phyloP scores from a whole-genome alignment of 768 basidiomycete species.

The Pulveroboletus sp. region DNA sequence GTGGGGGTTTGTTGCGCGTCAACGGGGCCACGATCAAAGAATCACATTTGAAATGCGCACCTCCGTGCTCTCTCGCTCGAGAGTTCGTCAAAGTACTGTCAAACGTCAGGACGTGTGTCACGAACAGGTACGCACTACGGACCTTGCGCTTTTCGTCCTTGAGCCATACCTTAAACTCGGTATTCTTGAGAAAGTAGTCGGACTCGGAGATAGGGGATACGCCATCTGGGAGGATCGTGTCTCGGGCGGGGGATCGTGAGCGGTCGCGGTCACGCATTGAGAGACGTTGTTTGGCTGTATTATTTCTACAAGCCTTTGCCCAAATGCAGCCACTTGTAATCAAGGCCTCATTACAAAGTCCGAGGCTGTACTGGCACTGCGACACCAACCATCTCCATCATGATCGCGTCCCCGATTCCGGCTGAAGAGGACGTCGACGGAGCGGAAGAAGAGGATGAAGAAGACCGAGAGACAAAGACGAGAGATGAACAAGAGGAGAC shows the following conservation, averaged over 20 bases:
- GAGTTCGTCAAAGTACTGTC: slow-evolving; percentile 77
- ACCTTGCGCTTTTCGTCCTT: slow-evolving; percentile 66
- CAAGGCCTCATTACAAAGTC: too few species aligned
- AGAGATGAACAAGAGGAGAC: slow-evolving; percentile 17
- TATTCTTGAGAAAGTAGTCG: slow-evolving; percentile 86
- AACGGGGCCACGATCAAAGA: slow-evolving; percentile 27
- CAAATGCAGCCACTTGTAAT: too few species aligned
- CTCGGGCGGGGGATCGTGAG: slow-evolving; percentile 46
- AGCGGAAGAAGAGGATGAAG: slow-evolving; percentile 14
- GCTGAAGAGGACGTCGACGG: slow-evolving; percentile 58
- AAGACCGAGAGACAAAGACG: slow-evolving; percentile 14
- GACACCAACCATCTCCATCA: slow-evolving; percentile 36
- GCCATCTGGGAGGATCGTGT: slow-evolving; percentile 47
- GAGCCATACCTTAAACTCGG: slow-evolving; percentile 87
- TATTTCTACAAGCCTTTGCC: slow-evolving; percentile 2
- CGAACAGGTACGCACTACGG: slow-evolving; percentile 7
- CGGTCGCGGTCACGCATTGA: slow-evolving; percentile 15
- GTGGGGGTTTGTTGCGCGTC: slow-evolving; percentile 14
- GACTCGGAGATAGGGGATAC: slow-evolving; percentile 68
- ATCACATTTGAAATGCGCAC: slow-evolving; percentile 38
- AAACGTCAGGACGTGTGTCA: too few species aligned
- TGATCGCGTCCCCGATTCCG: slow-evolving; percentile 59
- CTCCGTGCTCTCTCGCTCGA: slow-evolving; percentile 77
- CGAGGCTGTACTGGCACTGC: too few species aligned
- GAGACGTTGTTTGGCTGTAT: slow-evolving; percentile 11